Evolutionary conservation across 2,329 filamentous ascomycete species (phyloP).

Genomic region (Botrytis cinerea): DNA sequence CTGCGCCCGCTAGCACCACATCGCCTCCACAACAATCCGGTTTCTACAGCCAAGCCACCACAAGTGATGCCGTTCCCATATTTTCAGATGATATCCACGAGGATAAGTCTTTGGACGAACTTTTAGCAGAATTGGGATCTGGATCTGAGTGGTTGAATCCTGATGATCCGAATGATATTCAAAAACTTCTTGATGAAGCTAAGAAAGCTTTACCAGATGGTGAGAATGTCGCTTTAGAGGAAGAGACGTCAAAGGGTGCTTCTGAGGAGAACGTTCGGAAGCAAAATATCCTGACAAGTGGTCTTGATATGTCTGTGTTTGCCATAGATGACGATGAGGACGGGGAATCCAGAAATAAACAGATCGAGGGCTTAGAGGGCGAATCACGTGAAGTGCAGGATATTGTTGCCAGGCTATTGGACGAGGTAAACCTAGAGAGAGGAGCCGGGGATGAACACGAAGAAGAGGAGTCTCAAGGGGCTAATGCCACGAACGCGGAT

Average conservation of each 20-base stretch:
- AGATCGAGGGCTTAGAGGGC: conserved; percentile 38
- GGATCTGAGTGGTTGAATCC: conserved; percentile 39
- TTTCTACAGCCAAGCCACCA: neutral
- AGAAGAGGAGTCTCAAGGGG: neutral
- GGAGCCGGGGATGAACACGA: conserved; percentile 20
- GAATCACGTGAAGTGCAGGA: conserved; percentile 40
- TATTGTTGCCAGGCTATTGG: conserved; percentile 38
- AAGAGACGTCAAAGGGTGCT: conserved; percentile 3
- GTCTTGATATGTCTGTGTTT: conserved; percentile 41
- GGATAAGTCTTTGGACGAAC: conserved; percentile 39
- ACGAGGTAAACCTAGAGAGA: conserved; percentile 38
- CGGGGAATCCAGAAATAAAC: conserved; percentile 45
- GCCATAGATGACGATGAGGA: conserved; percentile 47
- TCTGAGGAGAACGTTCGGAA: conserved; percentile 27
- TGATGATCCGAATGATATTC: conserved; percentile 39
- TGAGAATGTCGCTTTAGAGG: conserved; percentile 5
- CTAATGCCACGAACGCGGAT: neutral
- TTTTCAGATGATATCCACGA: conserved; percentile 30
- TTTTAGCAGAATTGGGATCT: conserved; percentile 37
- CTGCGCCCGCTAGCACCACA: conserved; percentile 9
- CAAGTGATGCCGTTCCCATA: conserved; percentile 23
- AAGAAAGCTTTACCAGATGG: conserved; percentile 30
- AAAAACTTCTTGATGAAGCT: conserved; percentile 38
- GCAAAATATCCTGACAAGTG: conserved; percentile 42
- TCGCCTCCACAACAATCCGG: conserved; percentile 15